Evolutionary conservation across 108 stramenopile species (phyloP), one percentile per base, ranked within the genome.

Genomic region (Skeletonema marinoi): DNA sequence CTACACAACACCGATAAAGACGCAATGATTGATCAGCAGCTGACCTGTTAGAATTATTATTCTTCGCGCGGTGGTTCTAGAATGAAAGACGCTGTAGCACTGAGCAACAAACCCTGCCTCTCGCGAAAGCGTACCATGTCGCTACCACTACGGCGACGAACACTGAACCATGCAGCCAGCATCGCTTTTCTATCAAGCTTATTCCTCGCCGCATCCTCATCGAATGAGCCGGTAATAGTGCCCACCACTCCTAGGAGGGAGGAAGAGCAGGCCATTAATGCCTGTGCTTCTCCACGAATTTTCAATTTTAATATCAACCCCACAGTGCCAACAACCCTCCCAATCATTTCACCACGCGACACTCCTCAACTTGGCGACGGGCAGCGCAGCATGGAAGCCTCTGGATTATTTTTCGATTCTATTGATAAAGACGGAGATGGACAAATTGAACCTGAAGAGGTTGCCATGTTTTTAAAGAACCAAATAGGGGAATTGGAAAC

Each of bases 401-500:
- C 80, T 12, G 69, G 70, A 12, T 21, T 60, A 17, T 82, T 82
- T 48, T 82, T 82, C 76, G 70, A 77, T 48, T 82, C 76, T 36
- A 56, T 82, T 62, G 81, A 82, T 46, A 71, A 70, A 13, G 81
- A 82, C 46, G 75, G 70, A 16, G 75, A 77, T 42, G 81, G 81
- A 0, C 62, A 42, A 65, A 77, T 82, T 19, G 46, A 46, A 33
- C 35, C 46, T 0, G 81, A 77, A 17, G 81, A 82, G 61, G 70
- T 82, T 38, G 75, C 75, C 32, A 25, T 62, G 1, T 85, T 85
- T 54, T 54, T 85, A 0, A 62, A 56, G 58, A 64, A 81, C 30
- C 60, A 67, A 25, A 85, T 85, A n/a, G 84, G 80, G 17, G 84
- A 80, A 65, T 85, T 85, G 68, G 67, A 81, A 35, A 58, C 60